These are phyloP conservation scores for Lecanicillium sp. DNA, from an alignment of 2,329 filamentous ascomycete genomes.

Conservation along the genomic window DNA sequence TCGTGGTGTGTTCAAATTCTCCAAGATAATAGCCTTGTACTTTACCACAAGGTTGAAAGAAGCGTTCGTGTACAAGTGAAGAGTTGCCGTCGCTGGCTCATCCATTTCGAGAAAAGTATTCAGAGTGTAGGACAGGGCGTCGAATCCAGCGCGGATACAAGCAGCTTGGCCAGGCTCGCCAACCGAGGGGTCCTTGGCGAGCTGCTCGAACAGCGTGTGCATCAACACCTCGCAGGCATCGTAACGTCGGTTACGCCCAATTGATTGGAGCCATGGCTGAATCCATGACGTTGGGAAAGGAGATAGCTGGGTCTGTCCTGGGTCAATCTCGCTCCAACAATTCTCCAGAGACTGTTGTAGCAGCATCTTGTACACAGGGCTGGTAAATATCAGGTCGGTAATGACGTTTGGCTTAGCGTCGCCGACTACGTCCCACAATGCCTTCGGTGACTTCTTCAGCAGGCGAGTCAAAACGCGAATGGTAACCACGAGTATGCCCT, in stretches of 20 bases:
- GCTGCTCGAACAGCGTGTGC: slow-evolving; percentile 62
- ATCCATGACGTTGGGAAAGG: slow-evolving; percentile 73
- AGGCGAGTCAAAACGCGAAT: slow-evolving; percentile 64
- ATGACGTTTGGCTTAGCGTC: slow-evolving; percentile 73
- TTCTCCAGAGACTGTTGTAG: slow-evolving; percentile 52
- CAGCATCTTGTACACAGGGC: slow-evolving; percentile 55
- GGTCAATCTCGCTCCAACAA: slow-evolving; percentile 30
- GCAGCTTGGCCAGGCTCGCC: slow-evolving; percentile 51
- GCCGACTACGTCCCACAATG: slow-evolving; percentile 84
- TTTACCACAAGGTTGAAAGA: slow-evolving; percentile 58
- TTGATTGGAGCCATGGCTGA: slow-evolving; percentile 65
- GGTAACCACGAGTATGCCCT: slow-evolving; percentile 57
- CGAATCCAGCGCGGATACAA: slow-evolving; percentile 58
- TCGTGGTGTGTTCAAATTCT: slow-evolving; percentile 21
- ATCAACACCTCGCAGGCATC: slow-evolving; percentile 76
- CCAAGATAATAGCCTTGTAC: slow-evolving; percentile 52
- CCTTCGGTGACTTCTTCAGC: slow-evolving; percentile 65
- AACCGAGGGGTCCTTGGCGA: slow-evolving; percentile 46
- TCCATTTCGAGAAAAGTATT: slow-evolving; percentile 45
- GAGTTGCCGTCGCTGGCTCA: slow-evolving; percentile 38
- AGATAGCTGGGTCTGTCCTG: slow-evolving; percentile 30
- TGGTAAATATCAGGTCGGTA: slow-evolving; percentile 75
- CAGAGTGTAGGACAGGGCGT: slow-evolving; percentile 49
- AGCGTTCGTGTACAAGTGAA: slow-evolving; percentile 55
- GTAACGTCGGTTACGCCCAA: slow-evolving; percentile 67